Percentiles rank a stretch among this genome's conserved stretches.
phyloP scores from a whole-genome alignment of 306 rosid species.

The Parietaria judaica region DNA sequence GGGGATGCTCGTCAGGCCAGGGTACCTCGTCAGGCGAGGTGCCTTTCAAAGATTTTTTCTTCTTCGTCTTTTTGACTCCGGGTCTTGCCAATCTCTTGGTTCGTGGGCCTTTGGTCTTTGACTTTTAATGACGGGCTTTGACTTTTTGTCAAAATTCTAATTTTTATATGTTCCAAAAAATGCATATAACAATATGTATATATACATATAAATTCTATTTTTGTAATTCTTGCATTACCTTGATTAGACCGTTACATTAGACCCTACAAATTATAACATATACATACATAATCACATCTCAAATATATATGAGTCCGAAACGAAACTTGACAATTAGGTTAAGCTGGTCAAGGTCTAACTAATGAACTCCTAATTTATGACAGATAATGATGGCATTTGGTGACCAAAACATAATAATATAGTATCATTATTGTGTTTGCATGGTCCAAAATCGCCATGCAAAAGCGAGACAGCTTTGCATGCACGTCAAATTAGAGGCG shows the following conservation, averaged over 20 bases:
- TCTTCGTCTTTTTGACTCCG: no score
- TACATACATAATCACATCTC: not conserved
- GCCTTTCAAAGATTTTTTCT: no score
- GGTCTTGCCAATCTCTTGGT: no score
- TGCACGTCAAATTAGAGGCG: not conserved
- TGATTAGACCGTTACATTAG: not conserved
- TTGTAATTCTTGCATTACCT: not conserved
- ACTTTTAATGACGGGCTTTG: no score
- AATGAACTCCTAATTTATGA: not conserved
- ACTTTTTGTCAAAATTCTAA: no score
- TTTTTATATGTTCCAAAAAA: no score
- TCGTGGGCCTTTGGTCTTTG: no score
- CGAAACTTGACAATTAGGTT: not conserved
- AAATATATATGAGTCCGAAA: not conserved
- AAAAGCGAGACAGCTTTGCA: not conserved
- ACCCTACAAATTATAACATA: constrained; percentile 1
- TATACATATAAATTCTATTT: not conserved
- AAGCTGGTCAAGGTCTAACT: not conserved
- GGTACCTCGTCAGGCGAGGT: no score
- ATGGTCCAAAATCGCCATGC: not conserved
- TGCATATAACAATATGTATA: not conserved
- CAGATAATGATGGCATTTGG: not conserved
- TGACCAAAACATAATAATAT: not conserved
- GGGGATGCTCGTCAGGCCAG: no score
- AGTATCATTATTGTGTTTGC: not conserved